Base-by-base conservation (phyloP, 345 rosid species). In the Trapa incisa region DNA sequence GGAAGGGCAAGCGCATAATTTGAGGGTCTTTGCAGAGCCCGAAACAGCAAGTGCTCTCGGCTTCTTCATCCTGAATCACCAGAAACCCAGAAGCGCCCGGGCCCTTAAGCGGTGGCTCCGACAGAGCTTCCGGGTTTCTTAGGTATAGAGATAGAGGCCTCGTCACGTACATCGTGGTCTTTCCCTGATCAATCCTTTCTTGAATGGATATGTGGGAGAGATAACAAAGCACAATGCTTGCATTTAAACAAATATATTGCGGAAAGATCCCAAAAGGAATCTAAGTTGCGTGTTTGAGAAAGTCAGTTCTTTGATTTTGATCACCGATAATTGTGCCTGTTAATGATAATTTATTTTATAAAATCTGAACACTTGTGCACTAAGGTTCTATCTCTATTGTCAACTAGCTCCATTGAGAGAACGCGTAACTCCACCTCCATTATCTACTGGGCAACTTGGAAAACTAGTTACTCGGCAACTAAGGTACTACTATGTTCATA, bases 121-220 rank as follows among this genome's bases (percentile, higher is more conserved):
- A 68, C 2, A 75, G 71, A 17, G 72, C 70, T 3, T 67, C 54
- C 16, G 84, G 84, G 63, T 12, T 47, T 33, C 73, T 80, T 52
- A 73, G 70, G 70, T 72, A 84, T 74, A 76, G 17, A 16, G 85
- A 84, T 3, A 84, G 78, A 52, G 85, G 85, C 76, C 87, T 80
- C 9, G 85, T 84, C 71, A 79, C 81, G 68, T 84, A 81, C 85
- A 84, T 80, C 13, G 16, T 22, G 29, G 29, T 22, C 29, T 22
- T 16, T 22, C 54, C 32, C 8, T 37, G 47, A n/a, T 22, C 29
- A 12, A 3, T n/a, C 5, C 60, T 54, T 54, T 22, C 1, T n/a
- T 5, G 9, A 15, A 17, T 13, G 6, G 16, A 52, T 16, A 2
- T 17, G 3, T 52, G 2, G 57, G 16, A 16, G 29, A 13, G 16